Evolutionary conservation across 345 rosid species (phyloP), one percentile per base, ranked within the genome.

Genomic region (Angophora floribunda): DNA sequence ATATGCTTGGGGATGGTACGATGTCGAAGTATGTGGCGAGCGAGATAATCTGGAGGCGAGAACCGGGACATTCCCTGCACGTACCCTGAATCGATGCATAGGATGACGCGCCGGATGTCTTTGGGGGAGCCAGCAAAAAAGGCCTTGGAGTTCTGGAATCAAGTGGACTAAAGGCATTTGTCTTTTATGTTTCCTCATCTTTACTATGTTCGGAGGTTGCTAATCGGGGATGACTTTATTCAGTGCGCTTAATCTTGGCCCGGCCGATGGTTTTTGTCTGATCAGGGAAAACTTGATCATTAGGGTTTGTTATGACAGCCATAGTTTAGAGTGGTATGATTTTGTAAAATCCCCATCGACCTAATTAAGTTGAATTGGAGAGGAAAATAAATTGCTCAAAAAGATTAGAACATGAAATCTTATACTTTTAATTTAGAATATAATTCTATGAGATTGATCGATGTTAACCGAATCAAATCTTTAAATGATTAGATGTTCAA

Each of bases 361-460:
- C 47, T 70, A 9, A 9, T 36, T 9, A 70, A 70, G 26, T 70
- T 36, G 47, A 17, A 36, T 1, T n/a, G 1, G 75, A n/a, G 19
- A 28, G 13, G 36, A 13, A 63, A n/a, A 63, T 14, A n/a, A 63
- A 2, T 30, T 9, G 10, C 41, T 63, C 0, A 9, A 63, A n/a
- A n/a, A 63, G 4, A 63, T 63, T 63, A 6, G 8, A n/a, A 13
- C 13, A 70, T 0, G 1, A 13, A 70, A 19, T 36, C 79, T 67
- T 15, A 7, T 14, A 65, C 67, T 65, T 65, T 4, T 30, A 30
- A 65, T 30, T 67, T 15, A 9, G 6, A 70, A 41, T 19, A 1
- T 0, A 32, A 9, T 70, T 70, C 6, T 16, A 32, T 17, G 24
- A 32, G 80, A 32, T 70, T 1, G 0, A 36, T 30, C 0, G 7